Evolutionary conservation across 129 eudicot species (phyloP), one percentile per base, ranked within the genome.

Genomic region (Cynara cardunculus): DNA sequence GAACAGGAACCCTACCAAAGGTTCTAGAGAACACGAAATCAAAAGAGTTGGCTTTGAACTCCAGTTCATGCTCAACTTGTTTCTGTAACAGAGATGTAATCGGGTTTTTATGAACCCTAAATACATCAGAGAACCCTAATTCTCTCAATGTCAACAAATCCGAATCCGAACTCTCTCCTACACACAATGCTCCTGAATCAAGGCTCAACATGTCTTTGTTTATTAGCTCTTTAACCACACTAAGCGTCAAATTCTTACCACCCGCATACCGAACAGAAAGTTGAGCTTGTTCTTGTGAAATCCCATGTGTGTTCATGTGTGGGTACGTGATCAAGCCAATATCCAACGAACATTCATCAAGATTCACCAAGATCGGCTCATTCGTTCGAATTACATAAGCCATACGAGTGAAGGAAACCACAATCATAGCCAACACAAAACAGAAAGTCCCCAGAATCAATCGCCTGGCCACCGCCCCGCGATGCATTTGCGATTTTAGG

Each of bases 11-110:
- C 87, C 77, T 79, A 78, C 46, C 89, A 10, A 92, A 83, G 71
- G 85, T 88, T 87, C 85, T 76, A 19, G 91, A 82, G 83, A 89
- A 84, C 35, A 87, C 89, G 22, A 93, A 87, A 80, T 90, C 94
- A 65, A 90, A 93, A 41, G 78, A 73, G 83, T 83, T 81, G 67
- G 84, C 86, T 78, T 79, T 84, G 65, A 80, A 88, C 25, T 79
- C 79, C n/a, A 92, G 91, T 85, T 93, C 94, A 78, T 81, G 85
- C 19, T 87, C 88, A 24, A 84, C 72, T 78, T 83, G 84, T 78
- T 87, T 89, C 85, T 81, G 81, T 66, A 83, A 69, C 4, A 87
- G 78, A 35, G 88, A 85, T 78, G 90, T 87, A 41, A 87, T 87
- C 0, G 94, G 94, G 84, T 87, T 88, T 56, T 81, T 87, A 25